Base-by-base conservation (phyloP, 1,284 basidiomycete species). In the Omphalotus olearius region DNA sequence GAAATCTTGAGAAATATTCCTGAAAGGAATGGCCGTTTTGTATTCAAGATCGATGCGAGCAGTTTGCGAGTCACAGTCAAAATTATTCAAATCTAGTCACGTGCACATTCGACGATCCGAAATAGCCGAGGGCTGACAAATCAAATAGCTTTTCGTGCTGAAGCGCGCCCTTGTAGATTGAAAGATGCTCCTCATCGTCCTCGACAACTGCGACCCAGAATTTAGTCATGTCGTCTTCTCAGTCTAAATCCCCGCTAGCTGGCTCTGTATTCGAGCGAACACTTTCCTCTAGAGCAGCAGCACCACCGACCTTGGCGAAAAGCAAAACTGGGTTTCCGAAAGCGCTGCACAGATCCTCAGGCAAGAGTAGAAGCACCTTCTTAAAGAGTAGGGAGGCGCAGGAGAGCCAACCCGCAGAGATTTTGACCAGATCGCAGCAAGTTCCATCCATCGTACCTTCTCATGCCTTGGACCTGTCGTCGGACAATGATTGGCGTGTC, bases 191-290 rank as follows among this genome's bases (percentile, higher is more conserved):
- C 13, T 33, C 30, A 33, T 33, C 13, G 30, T 33, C 30, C 2
- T 33, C 30, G 30, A 33, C 30, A 7, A 33, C 30, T 9, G 30
- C 13, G 30, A 33, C 30, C 4, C 30, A 2, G 9, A 33, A 9
- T 9, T 33, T 4, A 28, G 26, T 10, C 30, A 33, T 33, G 30
- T 33, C 30, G 9, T 10, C 7, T 13, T 33, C 30, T 33, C 30
- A 33, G 13, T 33, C 3, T 33, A 33, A 13, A 2, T 33, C 36
- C 7, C 25, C 47, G 10, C 20, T 50, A 36, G 18, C 85, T 33
- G 82, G 83, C 18, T 78, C 82, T 4, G 75, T 85, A 2, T 62
- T 82, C 47, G 83, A 85, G 64, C 75, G 83, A 26, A 79, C 73
- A 42, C 59, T 69, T 13, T 58, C 62, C 18, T 58, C 62, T 26